These are phyloP conservation scores for Pythium folliculosum DNA, from an alignment of 352 stramenopile species.

Conservation along the genomic window DNA sequence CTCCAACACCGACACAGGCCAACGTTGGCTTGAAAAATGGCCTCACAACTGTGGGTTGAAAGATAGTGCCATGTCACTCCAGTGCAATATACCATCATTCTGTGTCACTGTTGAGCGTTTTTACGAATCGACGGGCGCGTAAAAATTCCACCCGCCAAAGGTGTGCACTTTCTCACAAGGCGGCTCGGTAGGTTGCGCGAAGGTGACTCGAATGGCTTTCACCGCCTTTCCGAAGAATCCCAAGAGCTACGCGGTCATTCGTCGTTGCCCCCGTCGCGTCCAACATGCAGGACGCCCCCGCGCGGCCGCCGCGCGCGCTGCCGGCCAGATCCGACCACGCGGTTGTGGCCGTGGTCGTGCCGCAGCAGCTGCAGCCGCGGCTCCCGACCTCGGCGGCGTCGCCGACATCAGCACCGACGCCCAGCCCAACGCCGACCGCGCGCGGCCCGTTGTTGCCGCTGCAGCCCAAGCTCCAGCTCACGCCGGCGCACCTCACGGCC, in stretches of 20 bases:
- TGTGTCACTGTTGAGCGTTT: background rate
- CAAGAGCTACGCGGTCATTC: slow-evolving; percentile 6
- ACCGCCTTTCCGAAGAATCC: slow-evolving; percentile 14
- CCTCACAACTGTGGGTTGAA: slow-evolving; percentile 1
- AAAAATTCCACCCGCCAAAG: background rate
- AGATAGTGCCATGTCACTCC: slow-evolving; percentile 4
- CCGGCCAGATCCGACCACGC: background rate
- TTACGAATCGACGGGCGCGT: slow-evolving; percentile 3
- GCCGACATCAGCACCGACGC: background rate
- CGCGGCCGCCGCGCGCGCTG: background rate
- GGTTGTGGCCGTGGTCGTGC: background rate
- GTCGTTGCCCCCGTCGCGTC: background rate
- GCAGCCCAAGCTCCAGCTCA: slow-evolving; percentile 11
- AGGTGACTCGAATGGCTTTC: slow-evolving; percentile 4
- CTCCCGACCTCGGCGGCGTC: background rate
- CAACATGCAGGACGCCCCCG: background rate
- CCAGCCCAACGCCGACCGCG: background rate
- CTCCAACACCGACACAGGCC: background rate
- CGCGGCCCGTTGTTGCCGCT: slow-evolving; percentile 3
- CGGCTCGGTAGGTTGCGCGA: slow-evolving; percentile 8
- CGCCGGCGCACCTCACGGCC: slow-evolving; percentile 11
- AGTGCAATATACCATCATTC: background rate
- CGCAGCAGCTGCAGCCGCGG: background rate
- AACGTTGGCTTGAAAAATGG: slow-evolving; percentile 4
- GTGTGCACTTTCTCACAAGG: slow-evolving; percentile 20